Evolutionary conservation across 495 filamentous ascomycete species (phyloP).

Genomic region (Pyronema domesticum): DNA sequence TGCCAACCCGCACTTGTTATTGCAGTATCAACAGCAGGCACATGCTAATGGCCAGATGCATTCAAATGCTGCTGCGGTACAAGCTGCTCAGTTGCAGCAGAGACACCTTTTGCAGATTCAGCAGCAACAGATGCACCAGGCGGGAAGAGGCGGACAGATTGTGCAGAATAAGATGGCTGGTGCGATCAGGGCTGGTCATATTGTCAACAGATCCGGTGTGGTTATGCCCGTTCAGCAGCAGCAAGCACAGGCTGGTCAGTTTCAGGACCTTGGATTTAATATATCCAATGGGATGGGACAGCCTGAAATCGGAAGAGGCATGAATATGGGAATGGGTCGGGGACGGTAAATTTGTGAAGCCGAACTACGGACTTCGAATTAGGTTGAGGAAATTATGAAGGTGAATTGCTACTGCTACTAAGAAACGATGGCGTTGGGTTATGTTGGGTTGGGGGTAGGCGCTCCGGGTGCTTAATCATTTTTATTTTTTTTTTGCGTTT

Average conservation of each 20-base stretch:
- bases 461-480: background rate
- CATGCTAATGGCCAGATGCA: background rate
- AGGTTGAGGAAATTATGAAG: background rate
- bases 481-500: too few species aligned
- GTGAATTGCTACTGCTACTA: background rate
- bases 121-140: slow-evolving; percentile 11
- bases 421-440: background rate
- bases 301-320: background rate
- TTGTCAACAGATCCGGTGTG: background rate
- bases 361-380: background rate
- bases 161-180: slow-evolving; percentile 14
- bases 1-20: background rate
- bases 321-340: background rate
- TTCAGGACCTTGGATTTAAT: slow-evolving; percentile 1
- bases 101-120: background rate
- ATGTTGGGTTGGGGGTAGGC: background rate
- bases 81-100: background rate
- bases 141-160: slow-evolving; percentile 8
- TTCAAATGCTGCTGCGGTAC: too few species aligned
- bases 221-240: background rate
- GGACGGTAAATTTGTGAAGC: background rate
- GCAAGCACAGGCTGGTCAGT: background rate
- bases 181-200: slow-evolving; percentile 4
- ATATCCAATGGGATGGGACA: background rate
- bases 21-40: background rate